A percentile compares a stretch with the other conserved stretches of the same genome.
Conservation (phyloP, 2,329 filamentous ascomycete genomes). For the Aspergillus thermomutatus region DNA sequence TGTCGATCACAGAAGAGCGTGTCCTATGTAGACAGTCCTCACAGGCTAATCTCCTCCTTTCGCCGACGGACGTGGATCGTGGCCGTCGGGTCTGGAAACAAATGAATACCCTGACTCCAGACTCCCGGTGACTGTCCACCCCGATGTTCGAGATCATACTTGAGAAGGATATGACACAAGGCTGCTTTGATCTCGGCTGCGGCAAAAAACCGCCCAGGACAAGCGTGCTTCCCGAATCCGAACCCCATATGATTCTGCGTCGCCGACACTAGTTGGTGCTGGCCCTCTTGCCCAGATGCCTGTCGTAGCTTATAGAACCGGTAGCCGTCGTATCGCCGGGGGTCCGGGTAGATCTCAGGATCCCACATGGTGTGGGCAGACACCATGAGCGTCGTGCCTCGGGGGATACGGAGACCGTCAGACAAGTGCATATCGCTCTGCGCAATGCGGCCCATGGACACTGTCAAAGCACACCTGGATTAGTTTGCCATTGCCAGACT, state of each 20-base stretch:
- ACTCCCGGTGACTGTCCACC: too few species aligned
- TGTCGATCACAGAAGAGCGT: too few species aligned
- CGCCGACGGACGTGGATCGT: too few species aligned
- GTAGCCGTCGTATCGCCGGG: conserved; percentile 4
- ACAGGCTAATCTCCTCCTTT: too few species aligned
- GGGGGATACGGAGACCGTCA: neutral
- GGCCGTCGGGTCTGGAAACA: too few species aligned
- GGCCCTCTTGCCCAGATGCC: neutral
- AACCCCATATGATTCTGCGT: conserved; percentile 19
- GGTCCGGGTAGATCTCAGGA: neutral
- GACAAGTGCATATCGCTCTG: neutral
- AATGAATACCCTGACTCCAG: too few species aligned
- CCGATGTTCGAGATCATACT: too few species aligned
- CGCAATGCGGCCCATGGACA: too few species aligned
- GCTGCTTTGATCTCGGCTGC: conserved; percentile 47
- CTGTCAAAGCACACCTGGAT: too few species aligned
- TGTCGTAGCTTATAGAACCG: conserved; percentile 6
- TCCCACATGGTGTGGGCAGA: neutral
- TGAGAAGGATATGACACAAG: too few species aligned
- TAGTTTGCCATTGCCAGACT: too few species aligned
- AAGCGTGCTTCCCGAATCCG: conserved; percentile 26
- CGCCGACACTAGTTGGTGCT: conserved; percentile 13
- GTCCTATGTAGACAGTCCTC: too few species aligned
- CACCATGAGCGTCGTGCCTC: neutral
- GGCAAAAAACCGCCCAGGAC: conserved; percentile 54